Conservation (phyloP, 805 yeast genomes). For the Kodamaea jinghongensis region DNA sequence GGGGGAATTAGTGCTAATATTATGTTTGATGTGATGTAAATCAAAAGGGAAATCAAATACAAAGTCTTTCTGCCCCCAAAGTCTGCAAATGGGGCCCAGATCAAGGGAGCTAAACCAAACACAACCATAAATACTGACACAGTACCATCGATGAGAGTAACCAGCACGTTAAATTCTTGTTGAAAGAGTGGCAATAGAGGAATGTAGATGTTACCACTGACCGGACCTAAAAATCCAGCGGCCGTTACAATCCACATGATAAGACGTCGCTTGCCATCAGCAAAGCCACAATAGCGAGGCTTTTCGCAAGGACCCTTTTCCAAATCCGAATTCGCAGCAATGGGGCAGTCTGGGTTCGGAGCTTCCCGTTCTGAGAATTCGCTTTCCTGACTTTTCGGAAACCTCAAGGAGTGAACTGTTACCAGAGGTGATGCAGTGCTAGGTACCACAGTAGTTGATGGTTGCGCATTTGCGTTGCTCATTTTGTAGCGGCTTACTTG, state of each 20-base stretch:
- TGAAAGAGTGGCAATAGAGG: constrained; percentile 50
- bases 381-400: too few species aligned
- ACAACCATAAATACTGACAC: constrained; percentile 57
- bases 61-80: constrained; percentile 44
- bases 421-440: too few species aligned
- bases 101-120: constrained; percentile 52
- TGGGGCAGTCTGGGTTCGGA: too few species aligned
- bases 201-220: constrained; percentile 56
- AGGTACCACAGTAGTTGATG: too few species aligned
- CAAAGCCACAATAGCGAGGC: constrained; percentile 30
- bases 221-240: constrained; percentile 56
- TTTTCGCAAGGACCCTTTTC: neutral
- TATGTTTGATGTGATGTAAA: constrained; percentile 28
- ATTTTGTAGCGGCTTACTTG: too few species aligned
- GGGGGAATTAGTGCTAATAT: constrained; percentile 31
- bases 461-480: too few species aligned
- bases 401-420: too few species aligned
- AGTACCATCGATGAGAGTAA: constrained; percentile 50
- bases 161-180: constrained; percentile 37
- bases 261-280: constrained; percentile 25
- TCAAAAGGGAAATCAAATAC: constrained; percentile 24
- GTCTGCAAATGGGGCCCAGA: constrained; percentile 58
- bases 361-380: too few species aligned
- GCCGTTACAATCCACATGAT: constrained; percentile 42
- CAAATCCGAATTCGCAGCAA: too few species aligned